Conservation (phyloP, 2,329 filamentous ascomycete genomes). For the Fusarium floridanum region DNA sequence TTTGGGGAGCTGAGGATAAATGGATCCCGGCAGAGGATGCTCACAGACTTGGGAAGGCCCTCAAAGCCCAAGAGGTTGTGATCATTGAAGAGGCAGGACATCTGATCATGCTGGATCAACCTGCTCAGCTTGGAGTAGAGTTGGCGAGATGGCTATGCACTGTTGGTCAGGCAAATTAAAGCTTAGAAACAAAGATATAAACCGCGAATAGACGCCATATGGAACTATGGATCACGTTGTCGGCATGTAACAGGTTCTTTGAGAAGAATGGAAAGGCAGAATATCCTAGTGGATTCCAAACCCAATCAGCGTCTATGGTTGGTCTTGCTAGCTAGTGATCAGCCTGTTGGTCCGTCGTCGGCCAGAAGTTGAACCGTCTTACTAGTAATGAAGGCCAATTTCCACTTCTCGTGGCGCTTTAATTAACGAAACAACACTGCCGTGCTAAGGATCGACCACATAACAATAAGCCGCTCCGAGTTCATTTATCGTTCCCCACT, state of each 20-base stretch:
- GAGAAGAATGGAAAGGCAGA: neutral
- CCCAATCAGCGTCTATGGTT: neutral
- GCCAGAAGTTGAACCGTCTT: constrained; percentile 1
- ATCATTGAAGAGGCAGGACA: constrained; percentile 56
- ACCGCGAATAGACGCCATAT: neutral
- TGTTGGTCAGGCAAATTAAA: neutral
- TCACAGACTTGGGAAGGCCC: constrained; percentile 42
- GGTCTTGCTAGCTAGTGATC: neutral
- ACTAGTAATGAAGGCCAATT: neutral
- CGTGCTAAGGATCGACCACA: neutral
- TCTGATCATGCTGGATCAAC: constrained; percentile 59
- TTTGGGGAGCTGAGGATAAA: constrained; percentile 59
- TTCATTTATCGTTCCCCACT: neutral
- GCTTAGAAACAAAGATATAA: neutral
- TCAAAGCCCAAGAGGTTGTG: constrained; percentile 50
- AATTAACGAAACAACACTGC: neutral
- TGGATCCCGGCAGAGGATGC: constrained; percentile 59
- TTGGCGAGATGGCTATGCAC: constrained; percentile 49
- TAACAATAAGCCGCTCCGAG: neutral
- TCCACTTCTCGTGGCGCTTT: neutral
- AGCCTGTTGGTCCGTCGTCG: neutral
- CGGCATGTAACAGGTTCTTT: neutral
- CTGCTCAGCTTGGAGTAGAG: constrained; percentile 54
- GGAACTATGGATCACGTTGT: neutral
- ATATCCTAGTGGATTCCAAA: neutral